phyloP scores from a whole-genome alignment of 1,284 basidiomycete genomes.

The Sphagnurus paluster region DNA sequence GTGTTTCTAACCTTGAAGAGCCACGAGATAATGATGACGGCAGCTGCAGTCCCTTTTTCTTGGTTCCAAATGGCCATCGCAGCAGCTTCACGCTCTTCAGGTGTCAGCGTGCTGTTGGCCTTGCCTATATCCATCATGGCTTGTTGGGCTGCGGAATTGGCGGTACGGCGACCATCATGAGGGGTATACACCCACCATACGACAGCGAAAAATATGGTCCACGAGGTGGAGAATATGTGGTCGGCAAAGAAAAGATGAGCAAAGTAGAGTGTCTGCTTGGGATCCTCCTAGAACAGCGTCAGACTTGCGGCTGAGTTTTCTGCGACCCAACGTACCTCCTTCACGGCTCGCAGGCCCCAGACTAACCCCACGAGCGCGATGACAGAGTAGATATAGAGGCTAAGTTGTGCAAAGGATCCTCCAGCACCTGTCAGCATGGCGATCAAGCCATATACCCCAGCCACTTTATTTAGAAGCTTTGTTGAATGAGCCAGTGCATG shows the following conservation, averaged over 20 bases:
- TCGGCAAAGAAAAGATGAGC: slow-evolving; percentile 93
- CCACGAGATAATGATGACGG: slow-evolving; percentile 85
- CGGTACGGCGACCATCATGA: slow-evolving; percentile 82
- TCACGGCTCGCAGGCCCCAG: slow-evolving; percentile 87
- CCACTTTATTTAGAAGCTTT: slow-evolving; percentile 96
- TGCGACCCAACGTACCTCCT: slow-evolving; percentile 57
- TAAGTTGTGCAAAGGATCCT: slow-evolving; percentile 88
- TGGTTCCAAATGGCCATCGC: slow-evolving; percentile 87
- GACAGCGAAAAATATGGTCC: slow-evolving; percentile 89
- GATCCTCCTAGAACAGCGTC: slow-evolving; percentile 67
- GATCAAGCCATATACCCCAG: slow-evolving; percentile 94
- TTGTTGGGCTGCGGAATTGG: slow-evolving; percentile 85
- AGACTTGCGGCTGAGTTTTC: slow-evolving; percentile 3
- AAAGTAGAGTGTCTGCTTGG: slow-evolving; percentile 83
- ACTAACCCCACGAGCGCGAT: slow-evolving; percentile 78
- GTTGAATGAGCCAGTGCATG: slow-evolving; percentile 5
- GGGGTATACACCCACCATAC: slow-evolving; percentile 90
- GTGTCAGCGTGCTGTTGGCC: slow-evolving; percentile 53
- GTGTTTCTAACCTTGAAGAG: slow-evolving; percentile 73
- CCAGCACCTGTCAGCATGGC: slow-evolving; percentile 85
- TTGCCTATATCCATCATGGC: slow-evolving; percentile 69
- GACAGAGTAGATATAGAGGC: slow-evolving; percentile 92
- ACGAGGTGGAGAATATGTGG: slow-evolving; percentile 89
- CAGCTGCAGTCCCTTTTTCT: slow-evolving; percentile 82
- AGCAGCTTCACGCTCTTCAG: slow-evolving; percentile 63